Evolutionary conservation across 192 early-diverging fungal genomes (phyloP).

Genomic region (Mortierella claussenii): DNA sequence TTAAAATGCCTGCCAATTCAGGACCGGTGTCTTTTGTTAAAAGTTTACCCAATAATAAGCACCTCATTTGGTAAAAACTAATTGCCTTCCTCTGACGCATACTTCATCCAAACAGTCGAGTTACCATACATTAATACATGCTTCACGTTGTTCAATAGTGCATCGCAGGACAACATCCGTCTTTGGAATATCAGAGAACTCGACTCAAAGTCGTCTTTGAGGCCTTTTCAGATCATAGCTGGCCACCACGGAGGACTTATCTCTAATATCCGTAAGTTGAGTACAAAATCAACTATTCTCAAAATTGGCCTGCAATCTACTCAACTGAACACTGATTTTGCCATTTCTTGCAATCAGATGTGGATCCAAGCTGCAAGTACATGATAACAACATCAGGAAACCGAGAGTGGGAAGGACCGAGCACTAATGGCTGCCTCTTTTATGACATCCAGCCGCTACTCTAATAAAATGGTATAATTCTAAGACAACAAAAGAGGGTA

Average conservation of each 20-base stretch:
- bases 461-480: constrained; percentile 1
- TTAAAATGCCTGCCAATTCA: constrained; percentile 88
- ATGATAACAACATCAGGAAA: constrained; percentile 94
- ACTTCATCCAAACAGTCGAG: background rate
- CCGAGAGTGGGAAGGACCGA: constrained; percentile 94
- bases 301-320: too few species aligned
- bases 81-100: background rate
- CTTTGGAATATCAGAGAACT: constrained; percentile 81
- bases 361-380: constrained; percentile 79
- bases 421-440: constrained; percentile 85
- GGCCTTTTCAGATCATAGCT: constrained; percentile 87
- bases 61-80: constrained; percentile 78
- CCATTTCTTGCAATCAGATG: constrained; percentile 51
- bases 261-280: constrained; percentile 74
- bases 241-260: constrained; percentile 93
- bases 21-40: constrained; percentile 86
- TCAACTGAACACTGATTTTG: constrained; percentile 19
- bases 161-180: constrained; percentile 92
- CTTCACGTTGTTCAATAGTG: constrained; percentile 55
- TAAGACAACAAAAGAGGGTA: too few species aligned
- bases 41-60: constrained; percentile 81
- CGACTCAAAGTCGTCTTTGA: constrained; percentile 54
- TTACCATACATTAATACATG: too few species aligned
- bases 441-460: constrained; percentile 80
- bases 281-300: too few species aligned